These are phyloP conservation scores for Cladosporium oxysporum DNA, from an alignment of 2,329 filamentous ascomycete species.

Conservation along the genomic window DNA sequence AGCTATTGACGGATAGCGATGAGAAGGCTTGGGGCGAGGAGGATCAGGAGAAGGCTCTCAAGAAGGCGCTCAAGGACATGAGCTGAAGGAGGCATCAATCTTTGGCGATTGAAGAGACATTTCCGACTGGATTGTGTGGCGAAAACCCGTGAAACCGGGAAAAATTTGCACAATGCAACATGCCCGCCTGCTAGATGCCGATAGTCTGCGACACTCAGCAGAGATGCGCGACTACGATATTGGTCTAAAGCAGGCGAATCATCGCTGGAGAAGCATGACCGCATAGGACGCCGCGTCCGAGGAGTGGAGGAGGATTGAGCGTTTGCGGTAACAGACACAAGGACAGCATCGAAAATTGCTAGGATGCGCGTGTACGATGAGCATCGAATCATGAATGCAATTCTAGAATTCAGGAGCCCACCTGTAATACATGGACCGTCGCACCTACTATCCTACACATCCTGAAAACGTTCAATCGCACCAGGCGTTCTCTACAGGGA, in stretches of 20 bases:
- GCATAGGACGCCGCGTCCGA: neutral
- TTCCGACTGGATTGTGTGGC: neutral
- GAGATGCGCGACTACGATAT: neutral
- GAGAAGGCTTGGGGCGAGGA: slow-evolving; percentile 63
- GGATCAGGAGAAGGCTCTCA: slow-evolving; percentile 70
- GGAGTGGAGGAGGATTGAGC: neutral
- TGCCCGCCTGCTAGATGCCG: neutral
- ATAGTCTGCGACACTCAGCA: neutral
- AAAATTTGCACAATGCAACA: neutral
- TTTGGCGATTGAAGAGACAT: neutral
- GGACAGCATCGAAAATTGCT: neutral
- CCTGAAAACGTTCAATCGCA: neutral
- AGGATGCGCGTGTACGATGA: neutral
- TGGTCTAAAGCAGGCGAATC: neutral
- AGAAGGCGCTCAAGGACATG: slow-evolving; percentile 63
- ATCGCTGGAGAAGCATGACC: neutral
- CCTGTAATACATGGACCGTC: neutral
- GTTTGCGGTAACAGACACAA: neutral
- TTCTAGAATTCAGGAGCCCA: neutral
- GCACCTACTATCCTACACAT: neutral
- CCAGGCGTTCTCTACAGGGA: neutral
- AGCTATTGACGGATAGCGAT: slow-evolving; percentile 77
- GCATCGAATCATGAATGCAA: neutral
- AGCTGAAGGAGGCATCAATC: slow-evolving; percentile 21
- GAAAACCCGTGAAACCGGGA: neutral